phyloP scores from a whole-genome alignment of 1,139 yeast genomes.

The Pichia sp. region DNA sequence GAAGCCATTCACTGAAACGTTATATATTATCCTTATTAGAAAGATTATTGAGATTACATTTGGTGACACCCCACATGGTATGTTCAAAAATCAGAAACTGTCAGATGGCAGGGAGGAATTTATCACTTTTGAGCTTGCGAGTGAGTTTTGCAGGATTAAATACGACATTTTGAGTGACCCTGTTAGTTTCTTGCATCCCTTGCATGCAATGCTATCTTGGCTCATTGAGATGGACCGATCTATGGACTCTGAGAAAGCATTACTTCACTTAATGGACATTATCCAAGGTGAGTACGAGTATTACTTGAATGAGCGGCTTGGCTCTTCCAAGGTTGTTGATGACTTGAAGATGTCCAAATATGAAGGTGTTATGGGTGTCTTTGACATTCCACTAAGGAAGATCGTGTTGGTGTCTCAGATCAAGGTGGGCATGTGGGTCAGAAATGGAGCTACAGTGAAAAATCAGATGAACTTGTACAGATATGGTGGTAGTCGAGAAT shows the following conservation, averaged over 20 bases:
- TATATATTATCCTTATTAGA: constrained; percentile 14
- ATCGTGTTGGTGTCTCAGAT: constrained; percentile 51
- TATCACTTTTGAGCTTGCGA: constrained; percentile 12
- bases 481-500: constrained; percentile 75
- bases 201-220: constrained; percentile 70
- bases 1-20: constrained; percentile 16
- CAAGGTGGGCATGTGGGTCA: constrained; percentile 53
- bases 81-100: constrained; percentile 8
- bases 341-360: constrained; percentile 8
- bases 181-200: constrained; percentile 73
- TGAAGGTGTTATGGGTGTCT: constrained; percentile 32
- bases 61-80: constrained; percentile 2
- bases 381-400: constrained; percentile 75
- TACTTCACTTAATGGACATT: constrained; percentile 13
- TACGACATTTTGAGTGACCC: constrained; percentile 39
- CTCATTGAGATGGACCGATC: constrained; percentile 45
- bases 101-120: constrained; percentile 21
- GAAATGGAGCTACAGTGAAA: constrained; percentile 66
- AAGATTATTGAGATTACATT: constrained; percentile 13
- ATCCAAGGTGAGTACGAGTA: constrained; percentile 17
- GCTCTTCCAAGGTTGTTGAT: background rate
- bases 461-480: constrained; percentile 77
- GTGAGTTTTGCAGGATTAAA: constrained; percentile 22
- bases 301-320: constrained; percentile 7
- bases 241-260: constrained; percentile 23